Percentiles rank a stretch among this genome's conserved stretches.
Evolutionary conservation across 2,329 filamentous ascomycete genomes (phyloP).

Genomic region (Arthrobotrys megalospora): DNA sequence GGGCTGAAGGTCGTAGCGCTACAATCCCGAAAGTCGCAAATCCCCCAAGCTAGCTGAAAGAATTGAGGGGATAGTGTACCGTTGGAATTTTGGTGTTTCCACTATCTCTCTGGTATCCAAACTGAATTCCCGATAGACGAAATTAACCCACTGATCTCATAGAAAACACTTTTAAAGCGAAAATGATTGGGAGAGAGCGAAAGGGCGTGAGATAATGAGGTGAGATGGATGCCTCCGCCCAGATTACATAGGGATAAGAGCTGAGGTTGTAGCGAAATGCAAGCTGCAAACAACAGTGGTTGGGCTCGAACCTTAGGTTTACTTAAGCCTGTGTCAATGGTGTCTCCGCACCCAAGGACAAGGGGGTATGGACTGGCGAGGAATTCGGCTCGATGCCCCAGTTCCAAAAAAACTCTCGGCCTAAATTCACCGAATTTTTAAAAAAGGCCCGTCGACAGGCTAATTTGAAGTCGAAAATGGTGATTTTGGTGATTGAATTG

Average conservation of each 20-base stretch:
- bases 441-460: constrained; percentile 11
- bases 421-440: constrained; percentile 46
- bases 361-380: constrained; percentile 49
- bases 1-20: constrained; percentile 13
- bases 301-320: constrained; percentile 34
- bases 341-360: constrained; percentile 55
- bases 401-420: constrained; percentile 27
- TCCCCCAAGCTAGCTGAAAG: constrained; percentile 17
- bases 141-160: constrained; percentile 10
- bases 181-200: constrained; percentile 37
- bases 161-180: constrained; percentile 4
- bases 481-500: constrained; percentile 4
- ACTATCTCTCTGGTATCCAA: constrained; percentile 8
- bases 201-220: constrained; percentile 40
- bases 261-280: constrained; percentile 51
- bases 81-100: constrained; percentile 23
- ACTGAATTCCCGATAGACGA: constrained; percentile 30
- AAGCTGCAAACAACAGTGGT: constrained; percentile 46
- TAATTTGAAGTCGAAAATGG: constrained; percentile 16
- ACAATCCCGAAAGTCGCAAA: constrained; percentile 27
- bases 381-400: constrained; percentile 59
- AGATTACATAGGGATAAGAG: constrained; percentile 58
- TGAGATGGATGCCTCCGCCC: constrained; percentile 45
- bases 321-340: constrained; percentile 28
- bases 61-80: constrained; percentile 31